Percentiles rank a stretch among this genome's conserved stretches.
phyloP scores from a whole-genome alignment of 768 basidiomycete species.

The Amanita pseudoporphyria region DNA sequence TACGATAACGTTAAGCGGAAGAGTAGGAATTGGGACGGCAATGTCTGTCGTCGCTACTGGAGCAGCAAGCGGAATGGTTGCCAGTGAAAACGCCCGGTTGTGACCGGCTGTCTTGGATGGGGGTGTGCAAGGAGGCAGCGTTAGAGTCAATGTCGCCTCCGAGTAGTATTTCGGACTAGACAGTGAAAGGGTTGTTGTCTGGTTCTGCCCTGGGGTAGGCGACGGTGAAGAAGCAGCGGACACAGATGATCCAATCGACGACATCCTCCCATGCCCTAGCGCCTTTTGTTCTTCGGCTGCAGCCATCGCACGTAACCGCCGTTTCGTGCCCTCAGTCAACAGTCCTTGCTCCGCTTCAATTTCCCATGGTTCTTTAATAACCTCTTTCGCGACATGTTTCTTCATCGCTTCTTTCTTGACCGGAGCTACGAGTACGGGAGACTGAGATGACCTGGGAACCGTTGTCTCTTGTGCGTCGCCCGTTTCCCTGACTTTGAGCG shows the following conservation, averaged over 20 bases:
- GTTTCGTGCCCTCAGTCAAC: constrained; percentile 62
- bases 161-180: constrained; percentile 53
- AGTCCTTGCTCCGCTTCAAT: constrained; percentile 70
- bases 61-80: constrained; percentile 19
- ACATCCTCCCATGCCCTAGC: constrained; percentile 18
- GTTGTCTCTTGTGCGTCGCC: neutral
- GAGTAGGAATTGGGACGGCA: constrained; percentile 52
- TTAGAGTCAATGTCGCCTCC: constrained; percentile 44
- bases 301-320: constrained; percentile 51
- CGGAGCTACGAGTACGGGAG: constrained; percentile 8
- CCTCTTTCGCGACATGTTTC: constrained; percentile 18
- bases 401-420: neutral
- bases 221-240: constrained; percentile 13
- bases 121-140: constrained; percentile 52
- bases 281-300: constrained; percentile 21
- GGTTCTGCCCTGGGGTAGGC: constrained; percentile 17
- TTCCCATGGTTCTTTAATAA: constrained; percentile 69
- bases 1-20: constrained; percentile 57
- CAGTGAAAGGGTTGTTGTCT: constrained; percentile 27
- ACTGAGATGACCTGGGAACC: neutral
- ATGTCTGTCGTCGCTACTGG: constrained; percentile 28
- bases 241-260: constrained; percentile 7
- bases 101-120: constrained; percentile 42
- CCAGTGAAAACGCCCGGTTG: constrained; percentile 52
- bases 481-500: neutral